Evolutionary conservation across 2,329 filamentous ascomycete species (phyloP).

Genomic region (Penicillium sp.): DNA sequence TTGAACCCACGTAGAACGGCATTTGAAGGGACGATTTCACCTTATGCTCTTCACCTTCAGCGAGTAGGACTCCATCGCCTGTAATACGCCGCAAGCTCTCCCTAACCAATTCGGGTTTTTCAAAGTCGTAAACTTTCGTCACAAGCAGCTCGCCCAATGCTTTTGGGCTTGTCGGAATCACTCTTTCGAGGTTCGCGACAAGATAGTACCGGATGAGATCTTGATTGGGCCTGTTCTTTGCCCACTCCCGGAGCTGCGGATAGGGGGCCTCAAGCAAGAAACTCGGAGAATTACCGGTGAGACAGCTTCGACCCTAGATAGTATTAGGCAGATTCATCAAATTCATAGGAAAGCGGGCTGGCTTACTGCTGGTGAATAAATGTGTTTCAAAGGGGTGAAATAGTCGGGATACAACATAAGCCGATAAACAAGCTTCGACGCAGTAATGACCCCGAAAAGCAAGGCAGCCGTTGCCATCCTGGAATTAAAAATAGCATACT

Average conservation of each 20-base stretch:
- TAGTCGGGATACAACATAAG: constrained; percentile 57
- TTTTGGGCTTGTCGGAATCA: constrained; percentile 62
- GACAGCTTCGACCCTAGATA: constrained; percentile 38
- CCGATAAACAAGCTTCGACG: constrained; percentile 28
- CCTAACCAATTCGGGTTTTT: constrained; percentile 57
- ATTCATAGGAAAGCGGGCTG: background rate
- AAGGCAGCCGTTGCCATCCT: constrained; percentile 23
- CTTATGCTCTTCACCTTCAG: constrained; percentile 90
- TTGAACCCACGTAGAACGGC: background rate
- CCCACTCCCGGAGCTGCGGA: constrained; percentile 47
- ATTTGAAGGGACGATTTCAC: constrained; percentile 26
- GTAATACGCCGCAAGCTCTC: constrained; percentile 35
- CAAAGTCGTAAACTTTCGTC: constrained; percentile 66
- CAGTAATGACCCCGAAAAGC: constrained; percentile 22
- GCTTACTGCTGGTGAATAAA: constrained; percentile 54
- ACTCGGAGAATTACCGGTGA: constrained; percentile 45
- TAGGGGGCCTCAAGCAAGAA: constrained; percentile 43
- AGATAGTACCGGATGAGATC: constrained; percentile 67
- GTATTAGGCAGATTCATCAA: constrained; percentile 3
- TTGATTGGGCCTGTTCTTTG: constrained; percentile 61
- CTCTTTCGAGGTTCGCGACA: constrained; percentile 60
- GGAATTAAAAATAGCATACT: constrained; percentile 31
- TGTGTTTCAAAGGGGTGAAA: constrained; percentile 56
- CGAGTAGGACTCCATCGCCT: constrained; percentile 58
- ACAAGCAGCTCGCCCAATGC: constrained; percentile 68